These are phyloP conservation scores for Colletotrichum scovillei DNA, from an alignment of 2,329 filamentous ascomycete genomes.

Conservation along the genomic window DNA sequence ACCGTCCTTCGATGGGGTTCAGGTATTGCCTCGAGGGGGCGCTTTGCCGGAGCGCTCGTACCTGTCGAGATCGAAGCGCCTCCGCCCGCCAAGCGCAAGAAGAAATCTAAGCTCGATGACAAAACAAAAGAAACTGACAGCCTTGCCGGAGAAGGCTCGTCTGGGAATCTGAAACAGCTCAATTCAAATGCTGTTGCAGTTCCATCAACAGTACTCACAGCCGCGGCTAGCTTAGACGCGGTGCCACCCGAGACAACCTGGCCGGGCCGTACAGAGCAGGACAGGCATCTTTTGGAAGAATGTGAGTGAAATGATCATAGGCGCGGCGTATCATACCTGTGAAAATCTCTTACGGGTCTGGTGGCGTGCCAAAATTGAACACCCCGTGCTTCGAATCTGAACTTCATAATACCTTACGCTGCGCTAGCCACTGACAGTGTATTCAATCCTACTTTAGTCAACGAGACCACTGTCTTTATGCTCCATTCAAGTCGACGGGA, in stretches of 20 bases:
- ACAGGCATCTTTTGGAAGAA: background rate
- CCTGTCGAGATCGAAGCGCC: background rate
- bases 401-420: no score
- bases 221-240: no score
- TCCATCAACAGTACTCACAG: no score
- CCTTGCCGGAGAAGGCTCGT: no score
- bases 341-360: no score
- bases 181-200: no score
- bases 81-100: background rate
- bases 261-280: background rate
- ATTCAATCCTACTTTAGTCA: background rate
- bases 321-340: no score
- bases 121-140: background rate
- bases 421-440: background rate
- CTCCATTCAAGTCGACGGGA: background rate
- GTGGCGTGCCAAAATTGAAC: no score
- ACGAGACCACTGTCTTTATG: background rate
- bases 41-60: background rate
- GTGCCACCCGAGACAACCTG: background rate
- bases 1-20: background rate
- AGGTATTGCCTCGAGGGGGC: conserved; percentile 2
- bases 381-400: no score
- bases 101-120: background rate
- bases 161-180: no score
- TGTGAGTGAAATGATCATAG: background rate